Evolutionary conservation across 2,329 filamentous ascomycete genomes (phyloP).

Genomic region (Calonectria henricotiae): DNA sequence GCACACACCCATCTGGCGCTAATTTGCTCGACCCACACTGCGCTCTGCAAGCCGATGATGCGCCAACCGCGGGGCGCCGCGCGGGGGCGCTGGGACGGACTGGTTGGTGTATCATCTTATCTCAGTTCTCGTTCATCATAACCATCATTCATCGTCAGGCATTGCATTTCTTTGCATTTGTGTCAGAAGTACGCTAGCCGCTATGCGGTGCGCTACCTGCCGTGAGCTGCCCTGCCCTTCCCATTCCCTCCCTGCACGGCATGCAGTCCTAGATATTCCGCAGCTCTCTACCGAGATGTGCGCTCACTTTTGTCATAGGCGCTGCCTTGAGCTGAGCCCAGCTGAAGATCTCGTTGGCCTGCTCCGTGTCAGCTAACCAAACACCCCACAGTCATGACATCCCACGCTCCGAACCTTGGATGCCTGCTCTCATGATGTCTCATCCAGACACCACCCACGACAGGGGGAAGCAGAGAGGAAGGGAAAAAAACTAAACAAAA

Average conservation of each 20-base stretch:
- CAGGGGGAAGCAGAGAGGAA: background rate
- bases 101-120: slow-evolving; percentile 36
- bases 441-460: slow-evolving; percentile 9
- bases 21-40: slow-evolving; percentile 10
- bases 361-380: slow-evolving; percentile 33
- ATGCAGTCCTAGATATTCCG: slow-evolving; percentile 28
- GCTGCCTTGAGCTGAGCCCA: slow-evolving; percentile 28
- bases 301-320: background rate
- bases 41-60: slow-evolving; percentile 12
- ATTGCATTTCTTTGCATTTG: slow-evolving; percentile 10
- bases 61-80: slow-evolving; percentile 37
- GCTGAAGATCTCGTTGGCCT: slow-evolving; percentile 18
- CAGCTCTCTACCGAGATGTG: slow-evolving; percentile 14
- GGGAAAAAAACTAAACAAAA: slow-evolving; percentile 6
- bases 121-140: slow-evolving; percentile 39
- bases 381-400: slow-evolving; percentile 38
- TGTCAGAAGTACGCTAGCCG: slow-evolving; percentile 20
- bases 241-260: background rate
- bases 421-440: slow-evolving; percentile 22
- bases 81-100: slow-evolving; percentile 34
- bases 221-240: slow-evolving; percentile 14
- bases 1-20: slow-evolving; percentile 17
- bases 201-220: background rate
- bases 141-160: slow-evolving; percentile 35
- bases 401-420: slow-evolving; percentile 27